Percentiles rank a stretch among this genome's conserved stretches.
Evolutionary conservation across 306 rosid species (phyloP).

Genomic region (Carpinus fangiana): DNA sequence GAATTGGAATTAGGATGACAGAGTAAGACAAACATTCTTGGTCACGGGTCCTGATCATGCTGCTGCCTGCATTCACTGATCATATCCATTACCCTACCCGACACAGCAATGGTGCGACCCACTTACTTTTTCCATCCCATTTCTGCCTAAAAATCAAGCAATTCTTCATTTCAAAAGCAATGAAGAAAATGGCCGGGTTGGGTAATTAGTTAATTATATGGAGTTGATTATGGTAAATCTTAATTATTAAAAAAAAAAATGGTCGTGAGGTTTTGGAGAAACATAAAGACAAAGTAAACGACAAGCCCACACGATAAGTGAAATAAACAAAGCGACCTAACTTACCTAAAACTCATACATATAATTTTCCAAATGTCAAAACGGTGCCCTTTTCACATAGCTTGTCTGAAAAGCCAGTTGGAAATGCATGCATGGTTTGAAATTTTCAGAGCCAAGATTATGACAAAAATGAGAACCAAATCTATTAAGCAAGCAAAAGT

Average conservation of each 20-base stretch:
- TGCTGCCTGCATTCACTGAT: no score
- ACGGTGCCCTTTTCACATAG: background rate
- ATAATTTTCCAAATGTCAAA: conserved; percentile 5
- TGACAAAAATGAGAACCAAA: conserved; percentile 28
- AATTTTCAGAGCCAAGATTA: conserved; percentile 40
- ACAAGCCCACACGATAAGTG: conserved; percentile 24
- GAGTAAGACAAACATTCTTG: background rate
- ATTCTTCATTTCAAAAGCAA: background rate
- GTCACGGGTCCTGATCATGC: background rate
- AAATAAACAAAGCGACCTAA: background rate
- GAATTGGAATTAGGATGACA: background rate
- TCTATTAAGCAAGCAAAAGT: conserved; percentile 13
- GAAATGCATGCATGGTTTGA: conserved; percentile 28
- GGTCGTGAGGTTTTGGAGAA: background rate
- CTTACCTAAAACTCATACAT: conserved; percentile 28
- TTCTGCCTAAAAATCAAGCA: no score
- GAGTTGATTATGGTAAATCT: conserved; percentile 9
- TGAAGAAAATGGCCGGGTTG: conserved; percentile 3
- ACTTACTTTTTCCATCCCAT: no score
- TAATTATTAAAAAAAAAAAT: background rate
- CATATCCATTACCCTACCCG: no score
- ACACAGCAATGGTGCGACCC: no score
- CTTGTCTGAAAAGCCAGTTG: conserved; percentile 32
- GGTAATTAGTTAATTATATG: background rate
- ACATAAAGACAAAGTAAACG: conserved; percentile 11